These are phyloP conservation scores for Leptographium wingfieldii DNA, from an alignment of 2,329 filamentous ascomycete genomes.

Conservation along the genomic window DNA sequence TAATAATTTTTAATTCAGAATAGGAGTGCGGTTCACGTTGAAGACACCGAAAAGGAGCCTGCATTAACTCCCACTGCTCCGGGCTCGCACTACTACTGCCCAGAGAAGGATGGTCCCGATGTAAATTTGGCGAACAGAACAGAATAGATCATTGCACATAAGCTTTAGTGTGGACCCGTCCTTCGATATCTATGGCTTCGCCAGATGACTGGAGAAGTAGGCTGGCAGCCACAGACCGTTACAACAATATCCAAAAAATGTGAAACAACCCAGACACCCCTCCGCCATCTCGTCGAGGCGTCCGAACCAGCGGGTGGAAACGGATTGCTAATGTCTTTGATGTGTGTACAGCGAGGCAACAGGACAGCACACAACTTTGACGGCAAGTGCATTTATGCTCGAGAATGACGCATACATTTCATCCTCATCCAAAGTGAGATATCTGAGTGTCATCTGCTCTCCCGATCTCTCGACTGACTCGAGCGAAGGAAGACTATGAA, in stretches of 20 bases:
- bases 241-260: constrained; percentile 51
- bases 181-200: neutral
- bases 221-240: constrained; percentile 46
- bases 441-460: neutral
- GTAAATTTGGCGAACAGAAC: neutral
- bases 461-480: neutral
- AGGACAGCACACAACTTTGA: constrained; percentile 14
- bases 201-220: constrained; percentile 33
- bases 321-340: constrained; percentile 9
- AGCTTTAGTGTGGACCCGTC: neutral
- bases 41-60: too few species aligned
- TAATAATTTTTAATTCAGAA: too few species aligned
- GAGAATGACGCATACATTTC: constrained; percentile 53
- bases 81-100: neutral
- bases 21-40: too few species aligned
- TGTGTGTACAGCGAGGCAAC: constrained; percentile 28
- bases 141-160: neutral
- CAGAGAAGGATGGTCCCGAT: neutral
- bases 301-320: neutral
- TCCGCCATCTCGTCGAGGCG: neutral
- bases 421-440: constrained; percentile 43
- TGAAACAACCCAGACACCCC: constrained; percentile 17
- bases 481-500: constrained; percentile 44
- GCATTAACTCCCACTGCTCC: too few species aligned
- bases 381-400: constrained; percentile 42